Evolutionary conservation across 345 rosid species (phyloP), one percentile per base, ranked within the genome.

Genomic region (Hibiscus mutabilis): DNA sequence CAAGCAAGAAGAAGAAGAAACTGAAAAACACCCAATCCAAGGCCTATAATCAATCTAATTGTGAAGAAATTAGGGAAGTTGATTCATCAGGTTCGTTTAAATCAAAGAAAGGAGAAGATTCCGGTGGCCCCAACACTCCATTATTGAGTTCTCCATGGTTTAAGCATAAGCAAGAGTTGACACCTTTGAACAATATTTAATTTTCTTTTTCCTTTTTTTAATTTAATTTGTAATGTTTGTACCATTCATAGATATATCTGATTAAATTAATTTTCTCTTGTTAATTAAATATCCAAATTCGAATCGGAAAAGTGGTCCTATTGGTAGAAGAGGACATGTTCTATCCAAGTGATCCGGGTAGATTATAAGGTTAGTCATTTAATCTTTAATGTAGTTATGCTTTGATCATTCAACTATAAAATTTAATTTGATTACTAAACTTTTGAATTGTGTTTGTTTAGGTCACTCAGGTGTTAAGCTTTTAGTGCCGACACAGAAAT

Each of bases 141-240:
- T 79, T 87, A 79, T 81, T 90, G 96, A 96, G 87, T 87, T 61
- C 85, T 92, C 60, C 86, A 82, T 72, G 87, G 87, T 69, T 84
- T 82, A 77, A 83, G 84, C 75, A 78, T 83, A 69, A 86, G 82
- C 73, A 83, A 82, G 73, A 79, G 83, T 60, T 83, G 83, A 75
- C 58, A 53, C 58, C 58, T 53, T 8, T 53, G 58, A 18, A 53
- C 24, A 19, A 53, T 53, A 52, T n/a, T 52, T 52, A 52, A 52
- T 52, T 52, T 52, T 52, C 22, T n/a, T n/a, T n/a, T n/a, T n/a
- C n/a, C n/a, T n/a, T 49, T 49, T 6, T 49, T 15, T 49, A 14
- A 5, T 6, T 51, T 51, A 51, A 22, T 53, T 53, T 53, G 57
- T 52, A 52, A 4, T 52, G 57, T 52, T 52, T 52, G 58, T 53